Percentiles rank a stretch among this genome's conserved stretches.
These are phyloP conservation scores for Zangia roseola DNA, from an alignment of 768 basidiomycete genomes.

Conservation along the genomic window DNA sequence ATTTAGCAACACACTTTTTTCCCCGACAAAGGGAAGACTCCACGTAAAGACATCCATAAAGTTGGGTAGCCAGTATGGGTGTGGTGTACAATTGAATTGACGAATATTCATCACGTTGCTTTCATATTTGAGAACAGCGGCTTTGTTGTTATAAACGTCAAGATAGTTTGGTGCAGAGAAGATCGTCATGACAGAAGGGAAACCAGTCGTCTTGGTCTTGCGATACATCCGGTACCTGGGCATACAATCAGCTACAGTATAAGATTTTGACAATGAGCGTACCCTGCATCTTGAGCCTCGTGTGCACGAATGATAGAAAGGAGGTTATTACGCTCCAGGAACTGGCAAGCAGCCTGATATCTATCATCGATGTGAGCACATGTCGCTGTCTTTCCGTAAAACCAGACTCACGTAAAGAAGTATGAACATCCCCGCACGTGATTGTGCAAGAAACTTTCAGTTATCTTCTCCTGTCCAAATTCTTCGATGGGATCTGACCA, in stretches of 20 bases:
- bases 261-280: slow-evolving; percentile 19
- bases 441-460: slow-evolving; percentile 91
- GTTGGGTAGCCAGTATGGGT: slow-evolving; percentile 97
- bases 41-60: slow-evolving; percentile 99
- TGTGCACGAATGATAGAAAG: slow-evolving; percentile 97
- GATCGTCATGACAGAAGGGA: slow-evolving; percentile 99
- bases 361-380: slow-evolving; percentile 38
- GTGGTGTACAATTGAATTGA: slow-evolving; percentile 96
- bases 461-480: slow-evolving; percentile 91
- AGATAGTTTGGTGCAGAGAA: slow-evolving; percentile 98
- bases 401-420: slow-evolving; percentile 72
- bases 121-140: slow-evolving; percentile 98
- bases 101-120: slow-evolving; percentile 98
- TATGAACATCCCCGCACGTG: slow-evolving; percentile 97
- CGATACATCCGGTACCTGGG: slow-evolving; percentile 95
- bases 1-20: slow-evolving; percentile 69
- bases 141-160: slow-evolving; percentile 99
- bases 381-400: neutral
- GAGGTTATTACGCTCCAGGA: slow-evolving; percentile 95
- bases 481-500: slow-evolving; percentile 99
- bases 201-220: slow-evolving; percentile 96
- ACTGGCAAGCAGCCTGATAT: slow-evolving; percentile 95
- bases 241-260: neutral
- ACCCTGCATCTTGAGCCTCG: slow-evolving; percentile 99
- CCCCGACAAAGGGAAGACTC: slow-evolving; percentile 97